These are phyloP conservation scores for Fusarium citri DNA, from an alignment of 2,329 filamentous ascomycete species.

Conservation along the genomic window DNA sequence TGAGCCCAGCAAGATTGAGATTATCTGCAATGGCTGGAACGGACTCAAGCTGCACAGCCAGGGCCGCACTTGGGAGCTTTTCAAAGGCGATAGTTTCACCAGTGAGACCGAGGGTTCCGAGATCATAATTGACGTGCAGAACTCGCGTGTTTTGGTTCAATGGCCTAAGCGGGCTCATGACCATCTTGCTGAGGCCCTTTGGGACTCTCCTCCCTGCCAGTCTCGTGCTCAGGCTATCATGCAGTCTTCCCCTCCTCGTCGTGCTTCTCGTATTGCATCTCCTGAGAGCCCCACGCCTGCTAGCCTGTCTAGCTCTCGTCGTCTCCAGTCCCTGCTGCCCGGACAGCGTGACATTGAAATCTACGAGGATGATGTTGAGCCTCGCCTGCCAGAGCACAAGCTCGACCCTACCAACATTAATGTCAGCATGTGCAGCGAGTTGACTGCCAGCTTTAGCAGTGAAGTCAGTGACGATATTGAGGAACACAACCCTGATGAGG, in stretches of 20 bases:
- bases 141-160: conserved; percentile 86
- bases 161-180: conserved; percentile 77
- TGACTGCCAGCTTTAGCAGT: conserved; percentile 66
- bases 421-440: conserved; percentile 63
- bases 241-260: conserved; percentile 70
- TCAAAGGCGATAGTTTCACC: conserved; percentile 88
- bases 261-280: conserved; percentile 71
- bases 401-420: conserved; percentile 44
- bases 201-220: conserved; percentile 70
- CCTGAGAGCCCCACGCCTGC: conserved; percentile 76
- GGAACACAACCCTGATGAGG: conserved; percentile 84
- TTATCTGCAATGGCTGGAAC: conserved; percentile 96
- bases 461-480: conserved; percentile 64
- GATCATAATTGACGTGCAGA: conserved; percentile 95
- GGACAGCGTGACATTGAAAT: conserved; percentile 68
- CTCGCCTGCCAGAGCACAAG: conserved; percentile 54
- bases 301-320: conserved; percentile 56
- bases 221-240: conserved; percentile 56
- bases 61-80: conserved; percentile 85
- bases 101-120: conserved; percentile 89
- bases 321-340: conserved; percentile 59
- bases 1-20: conserved; percentile 82
- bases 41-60: conserved; percentile 93
- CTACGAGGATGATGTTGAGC: conserved; percentile 80
- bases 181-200: conserved; percentile 74